Base-by-base conservation (phyloP, 768 basidiomycete species). In the Russula vinacea region DNA sequence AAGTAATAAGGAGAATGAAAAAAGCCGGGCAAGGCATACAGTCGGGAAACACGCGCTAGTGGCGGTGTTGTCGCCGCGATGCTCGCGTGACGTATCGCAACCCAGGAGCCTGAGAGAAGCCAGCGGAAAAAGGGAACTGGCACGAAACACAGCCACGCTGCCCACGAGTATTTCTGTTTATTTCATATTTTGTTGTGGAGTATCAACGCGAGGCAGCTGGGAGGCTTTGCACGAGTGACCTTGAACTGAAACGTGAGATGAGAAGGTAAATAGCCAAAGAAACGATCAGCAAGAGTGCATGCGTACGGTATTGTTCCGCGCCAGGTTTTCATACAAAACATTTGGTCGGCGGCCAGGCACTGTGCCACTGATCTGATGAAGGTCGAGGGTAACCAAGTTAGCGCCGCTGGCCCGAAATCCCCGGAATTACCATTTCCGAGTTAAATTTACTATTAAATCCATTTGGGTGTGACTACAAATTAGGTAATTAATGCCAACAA, bases 121-220 rank as follows among this genome's bases (percentile, higher is more conserved):
- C 7, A 17, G 29, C 1, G 14, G 8, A 37, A 19, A 64, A 64
- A 24, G 26, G 29, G n/a, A 33, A 32, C 2, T 57, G 63, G 63
- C 63, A 64, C 63, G 4, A 19, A 8, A 17, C 53, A 64, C 58
- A 55, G 63, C 63, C 56, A 50, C 37, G 13, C 29, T 8, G 22
- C 44, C 10, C 33, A 37, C 8, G 33, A 11, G 39, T n/a, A 8
- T 3, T 9, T 29, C 17, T 13, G 19, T 6, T 3, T 6, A 45
- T 56, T 17, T 26, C 56, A n/a, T 56, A 33, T 22, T 22, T 29
- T 45, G 19, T 6, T n/a, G 29, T 57, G 44, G 42, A 57, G 44
- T 14, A 35, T 58, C 44, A 13, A 44, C 56, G 44, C 33, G 24
- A 58, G 39, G 50, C 13, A 53, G 19, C 33, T 19, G 33, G 9